These are phyloP conservation scores for Erysimum cheiri DNA, from an alignment of 441 rosid genomes.

Conservation along the genomic window DNA sequence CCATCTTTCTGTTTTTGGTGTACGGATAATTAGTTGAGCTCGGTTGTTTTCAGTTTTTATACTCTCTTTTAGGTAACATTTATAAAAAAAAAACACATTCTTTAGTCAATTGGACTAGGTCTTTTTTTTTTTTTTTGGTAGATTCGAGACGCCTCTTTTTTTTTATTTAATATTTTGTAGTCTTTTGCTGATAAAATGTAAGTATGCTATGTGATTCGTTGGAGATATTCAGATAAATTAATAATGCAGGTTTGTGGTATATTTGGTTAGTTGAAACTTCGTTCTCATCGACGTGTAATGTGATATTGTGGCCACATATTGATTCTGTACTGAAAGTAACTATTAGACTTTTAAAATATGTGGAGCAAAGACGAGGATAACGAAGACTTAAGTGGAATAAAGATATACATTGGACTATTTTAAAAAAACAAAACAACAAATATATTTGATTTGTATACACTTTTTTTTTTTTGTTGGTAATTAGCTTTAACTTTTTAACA, in stretches of 20 bases:
- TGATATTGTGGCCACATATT: not conserved
- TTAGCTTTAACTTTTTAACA: not conserved
- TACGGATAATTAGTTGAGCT: not conserved
- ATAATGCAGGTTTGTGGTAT: too few species aligned
- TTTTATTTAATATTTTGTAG: not conserved
- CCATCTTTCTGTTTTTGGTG: not conserved
- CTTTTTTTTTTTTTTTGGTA: not conserved
- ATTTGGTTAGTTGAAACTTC: not conserved
- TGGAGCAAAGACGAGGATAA: not conserved
- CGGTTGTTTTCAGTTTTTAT: not conserved
- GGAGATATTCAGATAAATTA: too few species aligned
- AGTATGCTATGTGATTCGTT: too few species aligned
- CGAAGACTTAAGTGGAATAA: not conserved
- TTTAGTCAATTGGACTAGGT: not conserved
- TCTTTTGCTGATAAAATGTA: not conserved
- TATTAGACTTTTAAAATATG: not conserved
- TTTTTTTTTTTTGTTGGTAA: too few species aligned
- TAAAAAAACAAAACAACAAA: too few species aligned
- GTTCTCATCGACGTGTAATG: constrained; percentile 5
- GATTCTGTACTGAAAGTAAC: not conserved
- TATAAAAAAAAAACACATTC: not conserved
- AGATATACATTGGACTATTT: not conserved
- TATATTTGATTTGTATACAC: not conserved
- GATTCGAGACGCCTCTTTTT: not conserved
- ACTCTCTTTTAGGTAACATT: not conserved